Evolutionary conservation across 345 rosid species (phyloP), one percentile per base, ranked within the genome.

Genomic region (Euphorbia pulcherrima): DNA sequence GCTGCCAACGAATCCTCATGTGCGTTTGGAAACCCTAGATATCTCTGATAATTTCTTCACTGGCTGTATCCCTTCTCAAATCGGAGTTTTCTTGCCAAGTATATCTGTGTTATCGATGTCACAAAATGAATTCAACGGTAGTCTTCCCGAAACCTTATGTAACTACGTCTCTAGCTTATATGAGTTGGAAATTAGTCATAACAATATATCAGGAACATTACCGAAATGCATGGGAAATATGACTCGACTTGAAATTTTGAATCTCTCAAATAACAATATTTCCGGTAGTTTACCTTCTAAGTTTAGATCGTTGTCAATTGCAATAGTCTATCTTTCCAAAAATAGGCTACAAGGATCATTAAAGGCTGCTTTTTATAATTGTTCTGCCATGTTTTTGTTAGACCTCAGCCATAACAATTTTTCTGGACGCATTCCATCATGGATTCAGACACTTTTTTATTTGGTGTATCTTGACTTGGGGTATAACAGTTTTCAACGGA

Each of bases 351-450:
- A 47, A 30, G 64, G 65, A 26, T 35, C 64, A 30, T 62, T 74
- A 24, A 8, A 18, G 14, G 3, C 37, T 26, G 35, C 57, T 27
- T 50, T 64, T 29, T 35, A 7, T 48, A 0, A 11, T 9, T 28
- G 35, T 26, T n/a, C 14, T 27, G 2, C 13, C 20, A 23, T 23
- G 5, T 0, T 0, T 0, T 4, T 30, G 4, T 26, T 70, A 20
- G 75, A 78, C 59, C 48, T 76, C 3, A 55, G 56, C 33, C 21
- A 59, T 0, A 78, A 81, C 35, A 9, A 2, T 17, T 37, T 81
- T 12, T 7, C 33, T 0, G 77, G 78, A 1, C 14, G 24, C 2
- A 57, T 81, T 64, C 78, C 78, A 0, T 2, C 59, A 5, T 72
- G 77, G 70, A 64, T 80, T 39, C 55, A 6, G 8, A 14, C 0